phyloP scores from a whole-genome alignment of 164 flowering plant genomes.

The Aristolochia fimbriata region DNA sequence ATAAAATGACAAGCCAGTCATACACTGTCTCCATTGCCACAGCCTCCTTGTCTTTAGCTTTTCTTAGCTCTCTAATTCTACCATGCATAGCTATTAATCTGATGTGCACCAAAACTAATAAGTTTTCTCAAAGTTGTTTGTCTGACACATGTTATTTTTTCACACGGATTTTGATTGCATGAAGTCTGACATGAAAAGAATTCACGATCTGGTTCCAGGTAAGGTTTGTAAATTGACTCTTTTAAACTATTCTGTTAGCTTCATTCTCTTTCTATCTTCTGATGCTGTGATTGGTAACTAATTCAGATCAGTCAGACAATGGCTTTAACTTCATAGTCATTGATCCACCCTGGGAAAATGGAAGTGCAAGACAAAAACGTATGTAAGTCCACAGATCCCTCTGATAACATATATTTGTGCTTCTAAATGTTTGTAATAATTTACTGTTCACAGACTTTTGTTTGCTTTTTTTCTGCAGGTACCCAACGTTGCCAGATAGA shows the following conservation, averaged over 20 bases:
- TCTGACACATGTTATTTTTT: neutral
- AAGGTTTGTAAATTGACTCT: slow-evolving; percentile 13
- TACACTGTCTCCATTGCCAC: too few relatives aligned
- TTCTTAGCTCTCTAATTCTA: too few relatives aligned
- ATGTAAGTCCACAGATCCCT: slow-evolving; percentile 26
- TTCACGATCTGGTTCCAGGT: slow-evolving; percentile 79
- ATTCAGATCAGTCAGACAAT: slow-evolving; percentile 40
- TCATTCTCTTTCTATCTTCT: neutral
- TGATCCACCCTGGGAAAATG: slow-evolving; percentile 98
- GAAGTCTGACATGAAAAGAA: slow-evolving; percentile 80
- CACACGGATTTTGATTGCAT: slow-evolving; percentile 1
- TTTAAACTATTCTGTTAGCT: too few relatives aligned
- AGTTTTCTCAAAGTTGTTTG: too few relatives aligned
- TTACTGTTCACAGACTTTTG: neutral
- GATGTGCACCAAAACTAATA: too few relatives aligned
- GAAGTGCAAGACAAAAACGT: slow-evolving; percentile 73
- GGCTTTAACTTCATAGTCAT: slow-evolving; percentile 81
- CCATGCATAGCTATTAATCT: too few relatives aligned
- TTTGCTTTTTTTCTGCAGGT: slow-evolving; percentile 31
- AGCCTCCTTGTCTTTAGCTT: too few relatives aligned
- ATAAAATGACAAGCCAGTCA: too few relatives aligned
- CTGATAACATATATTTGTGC: neutral
- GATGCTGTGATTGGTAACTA: neutral
- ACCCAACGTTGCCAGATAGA: slow-evolving; percentile 78
- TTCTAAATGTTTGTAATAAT: neutral